Conservation (phyloP, 176 grass and related monocot species). For the Lolium rigidum region DNA sequence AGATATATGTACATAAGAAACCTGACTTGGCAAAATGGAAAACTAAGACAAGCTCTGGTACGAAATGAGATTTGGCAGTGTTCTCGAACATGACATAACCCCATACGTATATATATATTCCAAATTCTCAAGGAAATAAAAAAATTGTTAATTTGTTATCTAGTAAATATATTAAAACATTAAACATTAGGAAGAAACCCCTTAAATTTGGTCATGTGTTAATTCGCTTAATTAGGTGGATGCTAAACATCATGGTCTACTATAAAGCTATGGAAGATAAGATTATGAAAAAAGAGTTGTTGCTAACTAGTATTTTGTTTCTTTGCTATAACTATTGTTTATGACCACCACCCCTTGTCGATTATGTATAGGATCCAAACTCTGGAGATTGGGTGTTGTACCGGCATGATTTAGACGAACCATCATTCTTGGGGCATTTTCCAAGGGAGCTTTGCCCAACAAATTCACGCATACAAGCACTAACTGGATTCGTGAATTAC, state of each 20-base stretch:
- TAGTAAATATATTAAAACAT: neutral
- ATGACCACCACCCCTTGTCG: neutral
- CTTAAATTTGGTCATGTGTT: neutral
- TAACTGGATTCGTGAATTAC: neutral
- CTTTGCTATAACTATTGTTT: neutral
- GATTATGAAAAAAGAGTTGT: neutral
- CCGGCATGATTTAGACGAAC: neutral
- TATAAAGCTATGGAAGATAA: neutral
- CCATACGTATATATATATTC: neutral
- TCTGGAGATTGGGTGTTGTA: neutral
- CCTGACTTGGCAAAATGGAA: neutral
- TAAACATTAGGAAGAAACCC: neutral
- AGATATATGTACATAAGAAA: neutral
- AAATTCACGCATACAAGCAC: neutral
- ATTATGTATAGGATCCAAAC: neutral
- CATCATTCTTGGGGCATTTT: neutral
- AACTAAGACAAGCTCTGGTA: neutral
- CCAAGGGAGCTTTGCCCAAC: neutral
- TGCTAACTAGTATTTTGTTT: neutral
- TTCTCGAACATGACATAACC: neutral
- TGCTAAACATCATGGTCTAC: neutral
- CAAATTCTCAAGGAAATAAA: neutral
- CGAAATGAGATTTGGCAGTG: neutral
- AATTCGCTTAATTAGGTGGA: neutral
- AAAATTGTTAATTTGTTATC: neutral